Percentiles rank a stretch among this genome's conserved stretches.
These are phyloP conservation scores for Lonicera japonica DNA, from an alignment of 129 eudicot species.

Conservation along the genomic window DNA sequence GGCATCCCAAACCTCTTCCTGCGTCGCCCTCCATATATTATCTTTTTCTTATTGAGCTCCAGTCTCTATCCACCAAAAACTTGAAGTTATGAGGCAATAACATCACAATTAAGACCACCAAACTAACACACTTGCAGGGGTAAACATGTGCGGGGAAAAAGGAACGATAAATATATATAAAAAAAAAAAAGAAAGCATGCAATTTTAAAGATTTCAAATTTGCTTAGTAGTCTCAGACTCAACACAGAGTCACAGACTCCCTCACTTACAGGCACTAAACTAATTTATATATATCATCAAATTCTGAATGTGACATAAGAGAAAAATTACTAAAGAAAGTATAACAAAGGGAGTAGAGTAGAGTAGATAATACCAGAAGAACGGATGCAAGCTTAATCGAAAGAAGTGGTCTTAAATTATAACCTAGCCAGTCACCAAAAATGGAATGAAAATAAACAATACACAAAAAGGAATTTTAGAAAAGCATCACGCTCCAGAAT, in stretches of 20 bases:
- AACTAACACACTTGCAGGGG: not conserved
- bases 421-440: not conserved
- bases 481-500: not conserved
- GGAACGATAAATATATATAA: not conserved
- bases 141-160: too few relatives aligned
- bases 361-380: too few relatives aligned
- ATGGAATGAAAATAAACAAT: not conserved
- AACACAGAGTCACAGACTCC: not conserved
- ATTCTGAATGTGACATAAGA: too few relatives aligned
- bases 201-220: too few relatives aligned
- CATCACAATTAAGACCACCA: not conserved
- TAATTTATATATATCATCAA: too few relatives aligned
- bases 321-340: too few relatives aligned
- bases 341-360: too few relatives aligned
- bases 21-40: slow-evolving; percentile 71
- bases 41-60: slow-evolving; percentile 66
- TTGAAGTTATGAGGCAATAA: slow-evolving; percentile 2
- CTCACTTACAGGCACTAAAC: too few relatives aligned
- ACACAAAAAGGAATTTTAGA: slow-evolving; percentile 1
- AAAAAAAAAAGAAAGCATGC: not conserved
- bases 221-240: too few relatives aligned
- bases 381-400: not conserved
- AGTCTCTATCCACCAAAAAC: slow-evolving; percentile 31
- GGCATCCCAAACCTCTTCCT: slow-evolving; percentile 77
- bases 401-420: not conserved